Base-by-base conservation (phyloP, 306 rosid species). In the Rosa lucieae region DNA sequence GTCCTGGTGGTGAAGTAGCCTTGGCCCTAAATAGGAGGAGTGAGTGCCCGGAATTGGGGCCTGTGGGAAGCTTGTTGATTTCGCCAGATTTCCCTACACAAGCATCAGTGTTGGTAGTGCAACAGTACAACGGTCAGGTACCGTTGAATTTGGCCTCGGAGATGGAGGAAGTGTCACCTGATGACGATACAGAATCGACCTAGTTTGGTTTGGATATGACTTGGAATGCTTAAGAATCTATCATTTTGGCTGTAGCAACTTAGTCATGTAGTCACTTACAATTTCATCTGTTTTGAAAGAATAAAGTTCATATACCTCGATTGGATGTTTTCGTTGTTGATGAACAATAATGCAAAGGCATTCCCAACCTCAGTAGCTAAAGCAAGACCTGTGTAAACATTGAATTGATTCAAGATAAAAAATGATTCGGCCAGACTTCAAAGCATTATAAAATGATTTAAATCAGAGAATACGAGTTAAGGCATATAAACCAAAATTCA, bases 61-160 rank as follows among this genome's bases (percentile, higher is more conserved):
- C 92, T 3, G 82, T 86, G 0, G 92, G 88, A 8, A 81, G 78
- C 55, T 86, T 94, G 76, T 81, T 94, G 87, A 85, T 86, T 56
- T 90, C 91, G 3, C 89, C 89, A 2, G 90, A 89, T 47, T 85
- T 55, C 71, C 66, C 86, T 1, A 85, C 86, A 20, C 13, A 85
- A 46, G 94, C 97, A 9, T 89, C 98, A 2, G 92, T 92, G 44
- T 80, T 88, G 72, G 88, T 88, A 20, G 56, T 88, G 43, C 92
- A 86, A 48, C 89, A 84, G 37, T 77, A 76, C 73, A 47, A 66
- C 35, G 74, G 67, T n/a, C 67, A 70, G 58, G 74, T 15, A 55
- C 73, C 85, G 15, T 39, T 37, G 72, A 52, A 77, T 48, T 78
- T 77, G 53, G 14, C 40, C 35, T n/a, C 21, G 8, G 81, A 80